Base-by-base conservation (phyloP, 2,329 filamentous ascomycete species). In the Neofusicoccum sp. region DNA sequence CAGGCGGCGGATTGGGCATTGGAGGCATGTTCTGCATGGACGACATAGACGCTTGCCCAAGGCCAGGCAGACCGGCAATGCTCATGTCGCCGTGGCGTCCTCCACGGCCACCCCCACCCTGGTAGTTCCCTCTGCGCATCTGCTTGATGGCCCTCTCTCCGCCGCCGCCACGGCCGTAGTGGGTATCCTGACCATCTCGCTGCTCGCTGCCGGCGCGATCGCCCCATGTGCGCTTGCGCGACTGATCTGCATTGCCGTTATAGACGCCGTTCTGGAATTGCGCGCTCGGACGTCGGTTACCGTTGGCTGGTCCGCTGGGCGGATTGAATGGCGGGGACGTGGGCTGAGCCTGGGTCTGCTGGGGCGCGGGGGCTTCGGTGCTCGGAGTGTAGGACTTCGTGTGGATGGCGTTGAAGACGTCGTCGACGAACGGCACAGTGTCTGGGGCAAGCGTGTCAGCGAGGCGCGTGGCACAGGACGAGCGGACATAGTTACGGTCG, bases 381-480 rank as follows among this genome's bases (percentile, higher is more conserved):
- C 57, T 63, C 38, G 76, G 74, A 61, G 70, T 69, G 65, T 67
- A 76, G 5, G 72, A 71, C 63, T 84, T 87, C 69, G 83, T 83
- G 45, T 81, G 76, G 62, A 93, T 82, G 4, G 85, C 84, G 54
- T 82, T 74, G 68, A 93, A 88, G 20, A 93, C 81, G 67, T 92
- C 88, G 68, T 87, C 79, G 34, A 91, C 86, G 66, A 93, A 92
- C 1, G 78, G 69, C 3, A 76, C 73, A 1, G 86, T 81, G 66
- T 87, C 85, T 86, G 30, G 14, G 6, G 14, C 5, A 5, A 36
- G 11, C 3, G 11, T 16, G 28, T 60, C 36, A 60, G 30, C 34
- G 5, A 58, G 1, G 9, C 1, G 16, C 7, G 38, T 67, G 30
- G 62, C 60, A 20, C 28, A 38, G 6, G 8, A 20, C n/a, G 33